Conservation (phyloP, 2,329 filamentous ascomycete genomes). For the Fusarium tricinctum region DNA sequence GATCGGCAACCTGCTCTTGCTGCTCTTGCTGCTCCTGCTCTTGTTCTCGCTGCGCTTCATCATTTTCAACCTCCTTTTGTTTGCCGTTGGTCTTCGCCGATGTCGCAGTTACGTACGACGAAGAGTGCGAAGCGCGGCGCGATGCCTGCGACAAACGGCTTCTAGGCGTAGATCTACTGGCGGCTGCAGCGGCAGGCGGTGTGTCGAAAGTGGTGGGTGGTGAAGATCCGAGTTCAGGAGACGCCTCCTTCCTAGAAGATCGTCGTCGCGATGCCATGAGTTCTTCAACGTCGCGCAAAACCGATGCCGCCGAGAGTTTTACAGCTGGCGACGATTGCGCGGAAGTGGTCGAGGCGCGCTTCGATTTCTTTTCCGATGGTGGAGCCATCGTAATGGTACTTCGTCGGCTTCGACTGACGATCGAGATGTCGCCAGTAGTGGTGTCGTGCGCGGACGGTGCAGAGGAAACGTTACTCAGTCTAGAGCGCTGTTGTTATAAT, state of each 20-base stretch:
- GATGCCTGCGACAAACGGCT: background rate
- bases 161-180: background rate
- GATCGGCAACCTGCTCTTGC: background rate
- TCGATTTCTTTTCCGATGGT: background rate
- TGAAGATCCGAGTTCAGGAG: background rate
- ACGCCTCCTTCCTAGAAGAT: slow-evolving; percentile 8
- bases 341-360: background rate
- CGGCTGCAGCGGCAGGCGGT: background rate
- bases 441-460: slow-evolving; percentile 19
- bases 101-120: background rate
- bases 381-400: slow-evolving; percentile 26
- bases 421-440: slow-evolving; percentile 12
- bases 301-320: background rate
- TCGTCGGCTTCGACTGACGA: slow-evolving; percentile 15
- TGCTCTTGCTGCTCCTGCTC: background rate
- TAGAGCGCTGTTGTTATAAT: slow-evolving; percentile 20
- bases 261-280: background rate
- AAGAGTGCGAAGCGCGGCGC: background rate
- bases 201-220: background rate
- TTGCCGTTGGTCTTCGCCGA: background rate
- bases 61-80: background rate
- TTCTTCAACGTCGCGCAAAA: slow-evolving; percentile 1
- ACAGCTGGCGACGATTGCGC: slow-evolving; percentile 7
- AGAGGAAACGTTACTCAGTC: slow-evolving; percentile 34
- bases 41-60: background rate